Base-by-base conservation (phyloP, 1,284 basidiomycete species). In the Ustilago xerochloae region DNA sequence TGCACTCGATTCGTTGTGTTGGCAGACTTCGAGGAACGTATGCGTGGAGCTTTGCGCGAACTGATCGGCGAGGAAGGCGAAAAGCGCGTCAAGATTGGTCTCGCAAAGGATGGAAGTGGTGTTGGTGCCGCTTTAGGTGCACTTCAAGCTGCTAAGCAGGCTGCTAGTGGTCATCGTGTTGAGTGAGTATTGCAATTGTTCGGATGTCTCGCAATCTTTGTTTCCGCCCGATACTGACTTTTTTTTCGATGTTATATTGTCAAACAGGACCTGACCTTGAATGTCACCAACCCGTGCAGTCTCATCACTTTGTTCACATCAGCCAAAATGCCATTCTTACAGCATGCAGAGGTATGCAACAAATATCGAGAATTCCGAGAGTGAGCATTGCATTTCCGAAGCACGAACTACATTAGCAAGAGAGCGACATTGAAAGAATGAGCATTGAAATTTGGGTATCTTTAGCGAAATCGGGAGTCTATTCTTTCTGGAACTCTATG, bases 21-120 rank as follows among this genome's bases (percentile, higher is more conserved):
- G n/a, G 22, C 41, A 43, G 41, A 88, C 89, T 83, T 99, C 93
- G 85, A 94, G 81, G 86, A 88, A 9, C 88, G 88, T 13, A 87
- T 97, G 68, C 88, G 92, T 30, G 89, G 90, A 47, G 91, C 93
- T 0, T 85, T 99, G 50, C 86, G 88, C n/a, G 85, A 87, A 2
- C 81, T 98, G 32, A 88, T 98, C 12, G 94, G 96, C 7, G 87
- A 89, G 39, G 89, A 92, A 39, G 89, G 91, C 5, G 93, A 94
- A 86, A 87, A 89, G 80, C 87, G 89, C 35, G 90, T 97, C 7
- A 89, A 91, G 66, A 92, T 98, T 77, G 94, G 93, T 22, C 85
- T 97, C 78, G 96, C 96, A 5, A 98, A 97, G 86, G 97, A 99
- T 82, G 96, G 97, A 24, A 95, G 93, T 82, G 97, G 96, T 54